Percentiles rank a stretch among this genome's conserved stretches.
Conservation (phyloP, 768 basidiomycete genomes). For the Obba rivulosa region DNA sequence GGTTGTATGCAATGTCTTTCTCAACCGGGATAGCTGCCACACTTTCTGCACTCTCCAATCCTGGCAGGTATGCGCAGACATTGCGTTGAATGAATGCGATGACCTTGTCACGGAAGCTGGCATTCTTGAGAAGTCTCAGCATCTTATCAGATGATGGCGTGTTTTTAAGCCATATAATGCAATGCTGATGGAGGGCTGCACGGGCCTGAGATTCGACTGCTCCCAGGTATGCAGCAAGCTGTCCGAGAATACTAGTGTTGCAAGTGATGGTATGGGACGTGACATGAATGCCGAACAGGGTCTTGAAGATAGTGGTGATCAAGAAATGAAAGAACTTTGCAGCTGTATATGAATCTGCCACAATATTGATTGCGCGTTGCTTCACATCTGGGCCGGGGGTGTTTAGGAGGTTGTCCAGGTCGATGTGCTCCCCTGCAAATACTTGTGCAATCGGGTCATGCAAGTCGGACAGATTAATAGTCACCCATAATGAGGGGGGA, state of each 20-base stretch:
- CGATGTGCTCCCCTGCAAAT: conserved; percentile 36
- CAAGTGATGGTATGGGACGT: conserved; percentile 5
- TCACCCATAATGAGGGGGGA: conserved; percentile 37
- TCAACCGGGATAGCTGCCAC: conserved; percentile 20
- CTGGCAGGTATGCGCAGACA: conserved; percentile 27
- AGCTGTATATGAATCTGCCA: conserved; percentile 34
- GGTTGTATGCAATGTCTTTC: conserved; percentile 25
- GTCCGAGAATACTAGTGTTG: conserved; percentile 29
- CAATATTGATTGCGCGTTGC: conserved; percentile 24
- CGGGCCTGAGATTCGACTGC: conserved; percentile 37
- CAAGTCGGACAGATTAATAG: conserved; percentile 36
- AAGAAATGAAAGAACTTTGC: conserved; percentile 37
- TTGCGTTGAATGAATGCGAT: conserved; percentile 24
- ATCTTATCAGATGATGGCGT: conserved; percentile 28
- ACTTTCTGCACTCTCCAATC: conserved; percentile 13
- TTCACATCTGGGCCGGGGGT: conserved; percentile 20
- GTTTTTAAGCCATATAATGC: conserved; percentile 32
- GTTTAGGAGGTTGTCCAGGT: conserved; percentile 32
- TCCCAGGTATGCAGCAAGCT: conserved; percentile 30
- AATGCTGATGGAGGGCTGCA: conserved; percentile 36
- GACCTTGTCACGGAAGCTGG: conserved; percentile 24
- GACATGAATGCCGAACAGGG: conserved; percentile 28
- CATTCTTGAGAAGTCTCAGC: conserved; percentile 15
- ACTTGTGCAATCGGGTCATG: conserved; percentile 42
- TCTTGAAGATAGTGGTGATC: conserved; percentile 26